Evolutionary conservation across 257 asterid genomes (phyloP).

Genomic region (Ajuga chamaepitys): DNA sequence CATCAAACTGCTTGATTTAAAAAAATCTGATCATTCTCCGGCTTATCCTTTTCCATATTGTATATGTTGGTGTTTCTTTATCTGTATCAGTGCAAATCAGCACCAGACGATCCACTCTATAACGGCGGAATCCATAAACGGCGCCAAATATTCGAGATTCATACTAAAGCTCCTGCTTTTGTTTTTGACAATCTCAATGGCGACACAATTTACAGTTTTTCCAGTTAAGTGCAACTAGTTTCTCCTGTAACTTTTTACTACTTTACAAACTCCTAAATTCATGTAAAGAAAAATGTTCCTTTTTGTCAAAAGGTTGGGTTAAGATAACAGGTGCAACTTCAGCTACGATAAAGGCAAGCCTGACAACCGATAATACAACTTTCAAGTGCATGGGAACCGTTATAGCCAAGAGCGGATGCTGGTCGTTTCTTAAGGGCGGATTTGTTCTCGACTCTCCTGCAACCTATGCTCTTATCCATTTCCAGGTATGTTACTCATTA

Average conservation of each 20-base stretch:
- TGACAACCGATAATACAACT: constrained; percentile 29
- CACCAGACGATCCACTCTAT: constrained; percentile 51
- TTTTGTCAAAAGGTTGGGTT: constrained; percentile 44
- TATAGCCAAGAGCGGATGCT: constrained; percentile 37
- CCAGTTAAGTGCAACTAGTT: constrained; percentile 36
- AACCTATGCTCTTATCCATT: constrained; percentile 18
- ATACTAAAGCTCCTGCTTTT: constrained; percentile 19
- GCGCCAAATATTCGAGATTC: background rate
- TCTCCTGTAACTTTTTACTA: background rate
- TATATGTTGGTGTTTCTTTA: background rate
- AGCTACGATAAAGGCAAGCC: constrained; percentile 25
- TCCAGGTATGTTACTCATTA: constrained; percentile 21
- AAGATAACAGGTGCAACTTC: constrained; percentile 35
- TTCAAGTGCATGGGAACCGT: constrained; percentile 40
- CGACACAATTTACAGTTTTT: constrained; percentile 39
- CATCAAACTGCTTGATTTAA: background rate
- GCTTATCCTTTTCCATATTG: background rate
- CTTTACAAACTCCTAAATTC: background rate
- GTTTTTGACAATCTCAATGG: constrained; percentile 37
- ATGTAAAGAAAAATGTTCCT: background rate
- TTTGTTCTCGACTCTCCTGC: constrained; percentile 33
- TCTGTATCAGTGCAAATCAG: constrained; percentile 38
- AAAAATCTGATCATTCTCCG: background rate
- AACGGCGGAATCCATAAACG: constrained; percentile 32
- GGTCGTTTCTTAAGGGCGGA: constrained; percentile 74